Evolutionary conservation across 345 rosid species (phyloP).

Genomic region (Raphanus sativus): DNA sequence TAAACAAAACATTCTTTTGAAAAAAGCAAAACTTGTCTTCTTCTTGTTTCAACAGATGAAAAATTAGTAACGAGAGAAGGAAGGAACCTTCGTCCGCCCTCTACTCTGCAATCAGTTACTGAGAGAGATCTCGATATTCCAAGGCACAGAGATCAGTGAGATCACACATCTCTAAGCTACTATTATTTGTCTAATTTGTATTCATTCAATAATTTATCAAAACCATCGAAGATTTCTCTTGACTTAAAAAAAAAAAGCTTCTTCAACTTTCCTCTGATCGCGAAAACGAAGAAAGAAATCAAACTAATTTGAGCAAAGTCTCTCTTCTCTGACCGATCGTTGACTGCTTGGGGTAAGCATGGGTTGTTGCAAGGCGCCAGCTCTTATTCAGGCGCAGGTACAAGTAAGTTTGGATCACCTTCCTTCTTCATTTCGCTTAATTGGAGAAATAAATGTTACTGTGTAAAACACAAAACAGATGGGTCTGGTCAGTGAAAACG

Average conservation of each 20-base stretch:
- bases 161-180: slow-evolving; percentile 1
- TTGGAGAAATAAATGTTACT: background rate
- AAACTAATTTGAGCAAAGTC: slow-evolving; percentile 2
- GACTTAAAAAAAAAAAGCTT: background rate
- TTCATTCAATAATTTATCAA: background rate
- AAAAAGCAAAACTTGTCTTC: slow-evolving; percentile 7
- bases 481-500: slow-evolving; percentile 30
- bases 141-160: background rate
- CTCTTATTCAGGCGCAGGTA: slow-evolving; percentile 37
- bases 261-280: background rate
- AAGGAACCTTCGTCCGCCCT: slow-evolving; percentile 13
- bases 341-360: slow-evolving; percentile 14
- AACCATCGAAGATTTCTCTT: background rate
- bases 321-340: slow-evolving; percentile 7
- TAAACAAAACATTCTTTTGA: background rate
- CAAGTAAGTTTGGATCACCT: slow-evolving; percentile 27
- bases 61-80: background rate
- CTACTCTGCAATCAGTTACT: slow-evolving; percentile 3
- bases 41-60: slow-evolving; percentile 20
- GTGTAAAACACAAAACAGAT: slow-evolving; percentile 5
- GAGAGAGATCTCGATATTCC: slow-evolving; percentile 8
- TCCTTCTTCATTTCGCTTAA: background rate
- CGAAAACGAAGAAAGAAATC: slow-evolving; percentile 1
- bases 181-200: background rate
- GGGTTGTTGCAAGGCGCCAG: slow-evolving; percentile 39